These are phyloP conservation scores for Aurantiochytrium sp. DNA, from an alignment of 108 stramenopile genomes.

Conservation along the genomic window DNA sequence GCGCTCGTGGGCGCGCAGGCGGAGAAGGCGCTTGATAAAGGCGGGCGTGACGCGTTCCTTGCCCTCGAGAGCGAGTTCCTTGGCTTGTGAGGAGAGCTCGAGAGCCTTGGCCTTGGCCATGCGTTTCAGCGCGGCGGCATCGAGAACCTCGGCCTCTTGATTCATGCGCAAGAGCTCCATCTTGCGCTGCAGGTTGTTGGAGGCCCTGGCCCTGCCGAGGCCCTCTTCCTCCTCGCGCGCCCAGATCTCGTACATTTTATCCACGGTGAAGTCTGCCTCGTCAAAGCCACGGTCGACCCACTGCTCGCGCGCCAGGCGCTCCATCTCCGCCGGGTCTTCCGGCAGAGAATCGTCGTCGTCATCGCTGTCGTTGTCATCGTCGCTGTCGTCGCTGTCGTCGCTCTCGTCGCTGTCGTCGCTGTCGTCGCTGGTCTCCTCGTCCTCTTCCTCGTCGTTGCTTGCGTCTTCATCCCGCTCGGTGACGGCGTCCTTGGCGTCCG, in stretches of 20 bases:
- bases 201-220: background rate
- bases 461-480: background rate
- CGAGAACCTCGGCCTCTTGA: background rate
- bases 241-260: slow-evolving; percentile 25
- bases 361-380: background rate
- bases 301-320: background rate
- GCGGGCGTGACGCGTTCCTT: background rate
- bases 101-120: background rate
- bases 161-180: slow-evolving; percentile 19
- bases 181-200: slow-evolving; percentile 26
- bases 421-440: background rate
- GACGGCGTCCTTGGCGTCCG: background rate
- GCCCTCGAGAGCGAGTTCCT: background rate
- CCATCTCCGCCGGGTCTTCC: background rate
- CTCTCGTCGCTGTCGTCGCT: background rate
- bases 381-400: background rate
- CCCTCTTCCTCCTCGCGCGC: slow-evolving; percentile 20
- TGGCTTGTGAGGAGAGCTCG: background rate
- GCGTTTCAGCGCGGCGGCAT: background rate
- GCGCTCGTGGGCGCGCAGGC: background rate
- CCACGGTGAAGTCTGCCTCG: background rate
- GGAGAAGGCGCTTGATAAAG: background rate
- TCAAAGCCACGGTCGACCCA: background rate
- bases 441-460: background rate
- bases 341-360: background rate